Evolutionary conservation across 2,329 filamentous ascomycete genomes (phyloP), one percentile per base, ranked within the genome.

Genomic region (Sporothrix inflata): DNA sequence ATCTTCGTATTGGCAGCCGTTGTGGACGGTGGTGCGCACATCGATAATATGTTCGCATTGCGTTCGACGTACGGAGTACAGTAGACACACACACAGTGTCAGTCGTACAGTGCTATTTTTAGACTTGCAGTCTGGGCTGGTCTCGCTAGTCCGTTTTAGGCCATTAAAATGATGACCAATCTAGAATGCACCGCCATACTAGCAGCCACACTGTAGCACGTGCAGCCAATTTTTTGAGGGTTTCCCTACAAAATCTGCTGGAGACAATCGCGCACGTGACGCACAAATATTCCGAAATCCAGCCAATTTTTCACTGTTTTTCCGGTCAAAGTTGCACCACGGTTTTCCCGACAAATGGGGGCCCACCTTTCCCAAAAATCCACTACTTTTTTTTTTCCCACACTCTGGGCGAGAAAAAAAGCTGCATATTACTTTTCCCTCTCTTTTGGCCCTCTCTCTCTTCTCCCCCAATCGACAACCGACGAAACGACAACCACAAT

Each of bases 401-500:
- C 70, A 71, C 24, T 19, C 66, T 55, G 4, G 45, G 21, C 38
- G 53, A 42, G 27, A 66, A 72, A 49, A 67, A 70, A 72, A 67
- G 68, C 47, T 57, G 61, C 38, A 60, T 34, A 53, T 40, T 47
- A 57, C 51, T 51, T 55, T 72, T 67, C 40, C 19, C 27, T 30
- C 27, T 42, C n/a, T 42, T 69, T 42, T 55, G 47, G 34, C 40
- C 34, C 49, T 49, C 42, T 65, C 45, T 72, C 47, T 14, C 21
- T 53, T 55, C 70, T 67, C 63, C 45, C 47, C 8, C 47, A 19
- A 57, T 55, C 63, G 71, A 75, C 74, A 45, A 67, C 63, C 78
- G 75, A 75, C 77, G 77, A 77, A 76, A 73, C 63, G 51, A 67
- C 70, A 68, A 68, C 63, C 8, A 45, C 51, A 67, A 21, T 34